Conservation (phyloP, 306 rosid species). For the Dalbergia oliveri region DNA sequence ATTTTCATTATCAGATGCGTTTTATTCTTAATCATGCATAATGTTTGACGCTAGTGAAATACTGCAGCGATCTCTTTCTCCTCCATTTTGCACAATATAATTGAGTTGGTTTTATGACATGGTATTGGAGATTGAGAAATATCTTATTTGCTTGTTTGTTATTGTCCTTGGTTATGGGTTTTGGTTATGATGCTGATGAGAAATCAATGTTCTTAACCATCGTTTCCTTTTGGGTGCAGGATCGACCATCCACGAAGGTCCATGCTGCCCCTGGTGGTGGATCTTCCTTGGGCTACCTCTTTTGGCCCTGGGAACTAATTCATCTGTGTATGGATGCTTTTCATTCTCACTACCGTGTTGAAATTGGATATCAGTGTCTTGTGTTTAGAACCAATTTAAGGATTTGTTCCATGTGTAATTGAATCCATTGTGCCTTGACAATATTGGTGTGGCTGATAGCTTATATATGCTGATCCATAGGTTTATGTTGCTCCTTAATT, state of each 20-base stretch:
- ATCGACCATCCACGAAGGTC: slow-evolving; percentile 87
- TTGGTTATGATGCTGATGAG: not conserved
- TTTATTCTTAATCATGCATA: not conserved
- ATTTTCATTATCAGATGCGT: not conserved
- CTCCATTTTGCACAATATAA: slow-evolving; percentile 7
- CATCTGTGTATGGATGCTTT: slow-evolving; percentile 19
- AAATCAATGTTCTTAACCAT: slow-evolving; percentile 6
- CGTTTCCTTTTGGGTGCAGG: slow-evolving; percentile 56
- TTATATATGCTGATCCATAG: slow-evolving; percentile 30
- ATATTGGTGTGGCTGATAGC: slow-evolving; percentile 40
- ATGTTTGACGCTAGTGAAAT: not conserved
- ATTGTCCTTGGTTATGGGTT: not conserved
- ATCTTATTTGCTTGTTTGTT: not conserved
- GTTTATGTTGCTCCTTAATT: slow-evolving; percentile 36
- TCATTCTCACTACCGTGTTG: slow-evolving; percentile 33
- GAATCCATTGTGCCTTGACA: slow-evolving; percentile 40
- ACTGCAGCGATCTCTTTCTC: not conserved
- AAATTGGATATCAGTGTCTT: slow-evolving; percentile 24
- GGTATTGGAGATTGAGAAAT: not conserved
- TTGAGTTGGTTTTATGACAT: not conserved
- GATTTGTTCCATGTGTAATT: slow-evolving; percentile 44
- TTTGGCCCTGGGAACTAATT: slow-evolving; percentile 63
- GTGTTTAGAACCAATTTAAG: slow-evolving; percentile 34
- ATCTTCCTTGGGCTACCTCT: slow-evolving; percentile 80
- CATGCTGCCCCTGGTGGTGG: slow-evolving; percentile 88